phyloP scores from a whole-genome alignment of 495 filamentous ascomycete species.

The Hypoxylon lenormandii region DNA sequence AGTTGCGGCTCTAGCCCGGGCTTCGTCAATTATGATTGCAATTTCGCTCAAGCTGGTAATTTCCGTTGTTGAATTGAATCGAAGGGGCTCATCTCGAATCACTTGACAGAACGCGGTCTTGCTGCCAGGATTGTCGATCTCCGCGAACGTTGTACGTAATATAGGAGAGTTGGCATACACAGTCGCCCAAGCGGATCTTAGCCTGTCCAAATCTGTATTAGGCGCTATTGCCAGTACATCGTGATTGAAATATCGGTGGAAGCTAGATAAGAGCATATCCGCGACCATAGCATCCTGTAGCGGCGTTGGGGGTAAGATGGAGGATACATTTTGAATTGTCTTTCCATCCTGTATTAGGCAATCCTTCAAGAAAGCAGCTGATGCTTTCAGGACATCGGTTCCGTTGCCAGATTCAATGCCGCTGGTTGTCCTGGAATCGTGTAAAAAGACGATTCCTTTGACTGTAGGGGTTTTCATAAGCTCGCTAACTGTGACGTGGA shows the following conservation, averaged over 20 bases:
- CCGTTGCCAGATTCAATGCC: slow-evolving; percentile 1
- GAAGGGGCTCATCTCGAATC: slow-evolving; percentile 55
- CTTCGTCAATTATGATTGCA: slow-evolving; percentile 40
- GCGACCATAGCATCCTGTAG: slow-evolving; percentile 86
- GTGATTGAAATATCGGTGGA: slow-evolving; percentile 81
- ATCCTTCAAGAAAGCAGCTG: slow-evolving; percentile 23
- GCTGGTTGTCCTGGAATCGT: neutral
- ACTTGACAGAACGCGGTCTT: slow-evolving; percentile 73
- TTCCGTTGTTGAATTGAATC: slow-evolving; percentile 23
- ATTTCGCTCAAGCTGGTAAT: slow-evolving; percentile 47
- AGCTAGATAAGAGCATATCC: slow-evolving; percentile 75
- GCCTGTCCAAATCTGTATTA: slow-evolving; percentile 61
- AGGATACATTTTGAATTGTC: slow-evolving; percentile 56
- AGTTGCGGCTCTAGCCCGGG: slow-evolving; percentile 48
- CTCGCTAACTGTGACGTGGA: slow-evolving; percentile 71
- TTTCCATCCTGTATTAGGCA: slow-evolving; percentile 12
- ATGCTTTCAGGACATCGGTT: slow-evolving; percentile 8
- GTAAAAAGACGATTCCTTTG: slow-evolving; percentile 57
- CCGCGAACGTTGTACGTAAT: slow-evolving; percentile 77
- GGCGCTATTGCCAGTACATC: slow-evolving; percentile 70
- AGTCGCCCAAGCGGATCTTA: slow-evolving; percentile 70
- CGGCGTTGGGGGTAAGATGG: slow-evolving; percentile 73
- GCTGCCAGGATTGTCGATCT: slow-evolving; percentile 68
- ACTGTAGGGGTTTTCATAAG: slow-evolving; percentile 79
- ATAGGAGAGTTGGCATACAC: slow-evolving; percentile 73